These are phyloP conservation scores for Neurospora sp. DNA, from an alignment of 495 filamentous ascomycete species.

Conservation along the genomic window DNA sequence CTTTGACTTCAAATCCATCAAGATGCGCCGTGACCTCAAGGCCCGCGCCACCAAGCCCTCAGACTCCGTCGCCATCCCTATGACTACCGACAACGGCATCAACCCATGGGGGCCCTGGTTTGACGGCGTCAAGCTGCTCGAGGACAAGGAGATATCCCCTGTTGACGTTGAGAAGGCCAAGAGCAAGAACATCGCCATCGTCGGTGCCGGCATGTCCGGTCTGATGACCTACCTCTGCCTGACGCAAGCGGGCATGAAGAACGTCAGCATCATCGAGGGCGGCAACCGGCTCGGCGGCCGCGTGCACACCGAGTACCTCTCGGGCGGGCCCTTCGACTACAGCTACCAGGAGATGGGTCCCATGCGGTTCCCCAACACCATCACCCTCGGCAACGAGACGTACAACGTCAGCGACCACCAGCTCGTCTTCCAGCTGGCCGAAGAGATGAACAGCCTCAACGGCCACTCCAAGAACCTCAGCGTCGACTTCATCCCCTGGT, in stretches of 20 bases:
- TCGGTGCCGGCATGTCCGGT: slow-evolving; percentile 61
- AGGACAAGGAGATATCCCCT: slow-evolving; percentile 40
- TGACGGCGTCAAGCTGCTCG: slow-evolving; percentile 53
- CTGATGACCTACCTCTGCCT: slow-evolving; percentile 43
- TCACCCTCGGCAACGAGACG: slow-evolving; percentile 42
- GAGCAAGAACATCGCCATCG: slow-evolving; percentile 46
- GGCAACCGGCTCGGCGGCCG: slow-evolving; percentile 36
- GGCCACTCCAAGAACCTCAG: slow-evolving; percentile 35
- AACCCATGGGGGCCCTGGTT: slow-evolving; percentile 61
- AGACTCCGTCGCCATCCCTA: slow-evolving; percentile 20
- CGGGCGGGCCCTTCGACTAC: slow-evolving; percentile 50
- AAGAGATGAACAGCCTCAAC: slow-evolving; percentile 49
- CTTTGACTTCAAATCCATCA: slow-evolving; percentile 4
- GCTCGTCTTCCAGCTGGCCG: slow-evolving; percentile 54
- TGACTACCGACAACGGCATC: slow-evolving; percentile 38
- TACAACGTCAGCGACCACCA: slow-evolving; percentile 47
- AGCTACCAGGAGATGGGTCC: slow-evolving; percentile 71
- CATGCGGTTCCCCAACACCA: slow-evolving; percentile 52
- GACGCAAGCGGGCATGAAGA: slow-evolving; percentile 27
- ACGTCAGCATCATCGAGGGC: slow-evolving; percentile 32
- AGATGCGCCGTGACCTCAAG: not conserved
- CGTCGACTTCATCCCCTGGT: slow-evolving; percentile 58
- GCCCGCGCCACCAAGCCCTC: not conserved
- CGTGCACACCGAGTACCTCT: slow-evolving; percentile 53
- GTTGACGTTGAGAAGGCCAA: slow-evolving; percentile 46